phyloP scores from a whole-genome alignment of 805 yeast genomes.

The Candida montana region DNA sequence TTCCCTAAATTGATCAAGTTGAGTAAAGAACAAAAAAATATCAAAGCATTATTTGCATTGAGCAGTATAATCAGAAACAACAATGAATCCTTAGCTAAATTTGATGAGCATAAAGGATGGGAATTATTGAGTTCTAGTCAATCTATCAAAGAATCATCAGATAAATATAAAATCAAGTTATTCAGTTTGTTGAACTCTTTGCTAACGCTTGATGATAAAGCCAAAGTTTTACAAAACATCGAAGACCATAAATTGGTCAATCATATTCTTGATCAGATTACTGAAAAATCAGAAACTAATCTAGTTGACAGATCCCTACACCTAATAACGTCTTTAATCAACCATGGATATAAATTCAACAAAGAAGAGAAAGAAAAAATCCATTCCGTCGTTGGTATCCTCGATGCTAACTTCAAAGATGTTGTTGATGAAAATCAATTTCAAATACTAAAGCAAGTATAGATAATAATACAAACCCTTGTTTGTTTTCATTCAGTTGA shows the following conservation, averaged over 20 bases:
- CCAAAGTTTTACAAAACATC: slow-evolving; percentile 36
- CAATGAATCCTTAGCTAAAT: slow-evolving; percentile 46
- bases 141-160: slow-evolving; percentile 16
- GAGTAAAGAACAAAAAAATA: slow-evolving; percentile 33
- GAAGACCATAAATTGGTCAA: slow-evolving; percentile 24
- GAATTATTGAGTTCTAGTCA: slow-evolving; percentile 33
- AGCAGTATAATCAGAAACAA: slow-evolving; percentile 71
- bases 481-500: too few species aligned
- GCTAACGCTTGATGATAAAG: slow-evolving; percentile 43
- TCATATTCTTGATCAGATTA: slow-evolving; percentile 24
- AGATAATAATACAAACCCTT: background rate
- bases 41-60: slow-evolving; percentile 74
- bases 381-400: slow-evolving; percentile 29
- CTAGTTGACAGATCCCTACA: slow-evolving; percentile 54
- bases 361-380: slow-evolving; percentile 37
- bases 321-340: slow-evolving; percentile 41
- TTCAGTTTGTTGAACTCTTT: slow-evolving; percentile 57
- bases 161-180: slow-evolving; percentile 46
- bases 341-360: slow-evolving; percentile 40
- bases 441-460: slow-evolving; percentile 42
- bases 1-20: slow-evolving; percentile 40
- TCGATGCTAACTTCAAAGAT: slow-evolving; percentile 39
- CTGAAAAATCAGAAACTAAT: slow-evolving; percentile 33
- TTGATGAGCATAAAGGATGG: slow-evolving; percentile 63
- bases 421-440: slow-evolving; percentile 52